Percentiles rank a stretch among this genome's conserved stretches.
These are phyloP conservation scores for Leishmania martiniquensis DNA, from an alignment of 208 protist species.

Conservation along the genomic window DNA sequence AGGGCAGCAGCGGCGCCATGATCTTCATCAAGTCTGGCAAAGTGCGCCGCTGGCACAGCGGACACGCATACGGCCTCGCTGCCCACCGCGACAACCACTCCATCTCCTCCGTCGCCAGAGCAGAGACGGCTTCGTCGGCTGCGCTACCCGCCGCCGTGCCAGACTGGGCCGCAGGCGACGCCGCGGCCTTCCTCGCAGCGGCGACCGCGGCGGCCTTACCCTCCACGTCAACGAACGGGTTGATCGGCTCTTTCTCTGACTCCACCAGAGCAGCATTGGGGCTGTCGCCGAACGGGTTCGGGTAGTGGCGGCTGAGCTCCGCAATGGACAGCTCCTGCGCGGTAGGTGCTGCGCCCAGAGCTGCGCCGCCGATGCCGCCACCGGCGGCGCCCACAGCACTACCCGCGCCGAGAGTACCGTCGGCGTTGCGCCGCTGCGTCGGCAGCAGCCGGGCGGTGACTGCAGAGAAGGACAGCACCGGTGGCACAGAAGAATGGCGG, in stretches of 20 bases:
- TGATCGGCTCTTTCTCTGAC: slow-evolving; percentile 75
- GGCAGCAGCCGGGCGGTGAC: not conserved
- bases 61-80: slow-evolving; percentile 28
- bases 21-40: not conserved
- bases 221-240: slow-evolving; percentile 75
- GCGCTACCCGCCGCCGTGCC: not conserved
- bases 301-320: slow-evolving; percentile 74
- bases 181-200: no score
- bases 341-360: slow-evolving; percentile 10
- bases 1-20: slow-evolving; percentile 5
- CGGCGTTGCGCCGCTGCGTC: slow-evolving; percentile 8
- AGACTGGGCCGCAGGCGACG: not conserved
- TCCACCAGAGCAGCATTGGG: slow-evolving; percentile 62
- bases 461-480: not conserved
- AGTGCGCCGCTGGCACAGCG: slow-evolving; percentile 24
- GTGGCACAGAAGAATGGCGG: not conserved
- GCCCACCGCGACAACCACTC: slow-evolving; percentile 17
- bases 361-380: slow-evolving; percentile 1
- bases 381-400: not conserved
- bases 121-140: not conserved
- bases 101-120: not conserved
- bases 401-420: slow-evolving; percentile 8
- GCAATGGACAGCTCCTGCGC: slow-evolving; percentile 43
- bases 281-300: slow-evolving; percentile 85
- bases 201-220: slow-evolving; percentile 19